phyloP scores from a whole-genome alignment of 345 rosid species.

The Bretschneidera sinensis region DNA sequence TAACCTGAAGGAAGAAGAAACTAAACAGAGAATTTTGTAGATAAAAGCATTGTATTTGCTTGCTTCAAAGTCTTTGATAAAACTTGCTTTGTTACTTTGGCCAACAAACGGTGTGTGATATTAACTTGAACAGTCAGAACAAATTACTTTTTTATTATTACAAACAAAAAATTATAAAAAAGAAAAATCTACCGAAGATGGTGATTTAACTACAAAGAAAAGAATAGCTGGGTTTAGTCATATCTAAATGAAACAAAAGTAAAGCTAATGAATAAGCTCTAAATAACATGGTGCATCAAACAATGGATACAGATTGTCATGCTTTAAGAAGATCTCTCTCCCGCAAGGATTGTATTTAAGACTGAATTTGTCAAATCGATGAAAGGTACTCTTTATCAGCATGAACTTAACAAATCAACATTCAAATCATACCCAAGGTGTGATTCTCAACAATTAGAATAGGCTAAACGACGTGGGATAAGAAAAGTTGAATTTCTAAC shows the following conservation, averaged over 20 bases:
- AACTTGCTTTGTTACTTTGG: conserved; percentile 47
- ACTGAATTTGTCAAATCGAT: conserved; percentile 53
- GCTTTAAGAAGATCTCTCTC: conserved; percentile 57
- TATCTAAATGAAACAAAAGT: neutral
- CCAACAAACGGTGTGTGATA: conserved; percentile 45
- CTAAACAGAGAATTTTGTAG: neutral
- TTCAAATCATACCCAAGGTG: conserved; percentile 41
- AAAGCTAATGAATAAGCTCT: neutral
- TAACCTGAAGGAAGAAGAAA: no score
- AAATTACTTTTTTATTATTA: neutral
- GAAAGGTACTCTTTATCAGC: conserved; percentile 55
- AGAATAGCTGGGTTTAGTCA: no score
- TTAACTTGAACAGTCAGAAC: conserved; percentile 16
- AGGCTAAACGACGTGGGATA: neutral
- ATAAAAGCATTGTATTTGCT: conserved; percentile 46
- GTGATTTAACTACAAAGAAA: neutral
- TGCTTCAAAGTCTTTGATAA: conserved; percentile 48
- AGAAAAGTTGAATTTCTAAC: conserved; percentile 1
- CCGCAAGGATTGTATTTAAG: conserved; percentile 56
- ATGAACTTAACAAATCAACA: conserved; percentile 55
- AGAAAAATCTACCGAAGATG: no score
- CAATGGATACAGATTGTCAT: conserved; percentile 58
- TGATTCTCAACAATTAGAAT: conserved; percentile 8
- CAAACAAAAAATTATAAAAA: neutral
- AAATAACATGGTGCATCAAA: conserved; percentile 9